phyloP scores from a whole-genome alignment of 208 protist species.

The Strigomonas culicis region DNA sequence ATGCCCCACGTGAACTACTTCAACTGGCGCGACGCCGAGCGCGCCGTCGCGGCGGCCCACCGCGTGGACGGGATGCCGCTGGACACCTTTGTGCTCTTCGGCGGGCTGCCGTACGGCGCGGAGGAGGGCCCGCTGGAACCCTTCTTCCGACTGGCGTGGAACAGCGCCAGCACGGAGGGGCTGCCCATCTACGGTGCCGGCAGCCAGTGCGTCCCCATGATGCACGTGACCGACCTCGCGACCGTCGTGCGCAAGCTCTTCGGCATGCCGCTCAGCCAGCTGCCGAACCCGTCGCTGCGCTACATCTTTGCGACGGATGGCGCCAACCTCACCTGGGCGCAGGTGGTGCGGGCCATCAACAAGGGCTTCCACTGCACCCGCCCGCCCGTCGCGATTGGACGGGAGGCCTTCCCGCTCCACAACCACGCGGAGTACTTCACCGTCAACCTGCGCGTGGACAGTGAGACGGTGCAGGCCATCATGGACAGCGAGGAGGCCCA shows the following conservation, averaged over 20 bases:
- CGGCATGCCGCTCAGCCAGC: constrained; percentile 31
- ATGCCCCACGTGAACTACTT: constrained; percentile 91
- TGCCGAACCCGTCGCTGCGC: constrained; percentile 60
- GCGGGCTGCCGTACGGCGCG: constrained; percentile 88
- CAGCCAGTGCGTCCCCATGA: constrained; percentile 83
- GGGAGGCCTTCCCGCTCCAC: constrained; percentile 62
- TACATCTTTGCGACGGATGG: constrained; percentile 92
- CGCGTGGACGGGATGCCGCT: constrained; percentile 73
- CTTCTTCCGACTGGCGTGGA: constrained; percentile 90
- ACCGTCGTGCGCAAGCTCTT: constrained; percentile 72
- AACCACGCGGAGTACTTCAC: constrained; percentile 84
- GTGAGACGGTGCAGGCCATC: constrained; percentile 58
- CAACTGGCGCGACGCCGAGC: constrained; percentile 91
- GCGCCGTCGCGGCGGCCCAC: constrained; percentile 77
- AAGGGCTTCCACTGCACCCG: constrained; percentile 65
- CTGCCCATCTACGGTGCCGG: constrained; percentile 90
- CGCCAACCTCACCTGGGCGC: constrained; percentile 51
- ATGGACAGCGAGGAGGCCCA: constrained; percentile 63
- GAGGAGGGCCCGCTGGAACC: constrained; percentile 86
- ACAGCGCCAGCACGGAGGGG: constrained; percentile 6
- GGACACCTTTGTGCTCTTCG: constrained; percentile 87
- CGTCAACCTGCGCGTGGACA: constrained; percentile 79
- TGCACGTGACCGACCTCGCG: constrained; percentile 92
- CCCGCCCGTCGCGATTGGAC: constrained; percentile 10
- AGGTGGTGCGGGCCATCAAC: constrained; percentile 76